Percentiles rank a stretch among this genome's conserved stretches.
phyloP scores from a whole-genome alignment of 2,329 filamentous ascomycete species.

The Trichoderma sp. region DNA sequence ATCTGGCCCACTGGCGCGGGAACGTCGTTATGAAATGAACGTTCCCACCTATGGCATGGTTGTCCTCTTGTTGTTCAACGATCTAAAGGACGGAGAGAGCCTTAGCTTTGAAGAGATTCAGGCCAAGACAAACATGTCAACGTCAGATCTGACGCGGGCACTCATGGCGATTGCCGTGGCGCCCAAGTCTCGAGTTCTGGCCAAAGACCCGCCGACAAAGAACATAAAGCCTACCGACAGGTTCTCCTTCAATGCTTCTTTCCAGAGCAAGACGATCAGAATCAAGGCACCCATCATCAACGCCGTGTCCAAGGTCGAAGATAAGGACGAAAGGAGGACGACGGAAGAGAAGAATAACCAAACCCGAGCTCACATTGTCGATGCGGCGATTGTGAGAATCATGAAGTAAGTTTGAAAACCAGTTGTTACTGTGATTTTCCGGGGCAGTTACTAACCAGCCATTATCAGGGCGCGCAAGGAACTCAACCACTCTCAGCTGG shows the following conservation, averaged over 20 bases:
- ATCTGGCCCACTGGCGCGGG: conserved; percentile 59
- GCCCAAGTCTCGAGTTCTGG: conserved; percentile 77
- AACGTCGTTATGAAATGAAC: conserved; percentile 83
- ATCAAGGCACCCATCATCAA: conserved; percentile 88
- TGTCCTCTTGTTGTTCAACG: conserved; percentile 86
- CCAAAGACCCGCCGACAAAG: conserved; percentile 79
- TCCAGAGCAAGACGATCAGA: conserved; percentile 78
- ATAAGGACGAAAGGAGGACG: conserved; percentile 64
- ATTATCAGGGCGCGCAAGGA: conserved; percentile 68
- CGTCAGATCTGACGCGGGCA: conserved; percentile 71
- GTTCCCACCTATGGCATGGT: conserved; percentile 93
- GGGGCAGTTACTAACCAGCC: conserved; percentile 31
- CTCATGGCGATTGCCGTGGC: conserved; percentile 80
- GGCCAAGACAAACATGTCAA: conserved; percentile 75
- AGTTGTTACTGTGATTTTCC: conserved; percentile 25
- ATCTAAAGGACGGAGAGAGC: conserved; percentile 56
- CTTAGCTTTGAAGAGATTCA: conserved; percentile 77
- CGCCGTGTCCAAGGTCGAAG: conserved; percentile 82
- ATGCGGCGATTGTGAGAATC: conserved; percentile 76
- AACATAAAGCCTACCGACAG: conserved; percentile 73
- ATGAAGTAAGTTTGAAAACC: conserved; percentile 68
- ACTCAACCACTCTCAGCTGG: conserved; percentile 66
- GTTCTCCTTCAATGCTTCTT: conserved; percentile 81
- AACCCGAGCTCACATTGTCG: conserved; percentile 68
- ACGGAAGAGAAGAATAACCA: conserved; percentile 78